Percentiles rank a stretch among this genome's conserved stretches.
These are phyloP conservation scores for Steccherinum ochraceum DNA, from an alignment of 768 basidiomycete species.

Conservation along the genomic window DNA sequence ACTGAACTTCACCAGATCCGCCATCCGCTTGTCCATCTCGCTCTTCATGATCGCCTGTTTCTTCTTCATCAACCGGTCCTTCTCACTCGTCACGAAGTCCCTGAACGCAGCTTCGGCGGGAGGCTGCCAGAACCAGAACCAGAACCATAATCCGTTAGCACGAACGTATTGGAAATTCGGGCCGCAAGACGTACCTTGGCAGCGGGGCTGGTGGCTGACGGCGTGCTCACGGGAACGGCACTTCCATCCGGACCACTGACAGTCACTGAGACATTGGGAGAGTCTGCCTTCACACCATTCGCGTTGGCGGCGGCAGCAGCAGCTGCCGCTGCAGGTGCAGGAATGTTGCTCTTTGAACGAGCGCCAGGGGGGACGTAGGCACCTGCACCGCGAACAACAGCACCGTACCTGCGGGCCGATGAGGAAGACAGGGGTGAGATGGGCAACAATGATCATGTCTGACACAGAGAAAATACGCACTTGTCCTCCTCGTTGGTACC, in stretches of 20 bases:
- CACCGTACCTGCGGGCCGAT: constrained; percentile 93
- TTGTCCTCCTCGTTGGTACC: constrained; percentile 93
- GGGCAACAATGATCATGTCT: not conserved
- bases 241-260: constrained; percentile 75
- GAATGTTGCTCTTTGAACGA: constrained; percentile 38
- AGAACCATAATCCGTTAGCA: too few species aligned
- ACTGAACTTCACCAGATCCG: constrained; percentile 90
- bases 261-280: constrained; percentile 65
- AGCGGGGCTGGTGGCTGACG: constrained; percentile 55
- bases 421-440: constrained; percentile 13
- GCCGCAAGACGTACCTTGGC: not conserved
- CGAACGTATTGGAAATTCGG: not conserved
- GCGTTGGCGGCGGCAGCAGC: constrained; percentile 24
- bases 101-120: constrained; percentile 81
- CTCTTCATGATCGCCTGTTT: constrained; percentile 82
- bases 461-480: constrained; percentile 37
- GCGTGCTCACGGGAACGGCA: constrained; percentile 42
- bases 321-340: constrained; percentile 16
- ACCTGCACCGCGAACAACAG: constrained; percentile 80
- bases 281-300: constrained; percentile 21
- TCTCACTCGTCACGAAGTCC: constrained; percentile 89
- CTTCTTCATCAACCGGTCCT: constrained; percentile 85
- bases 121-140: constrained; percentile 34
- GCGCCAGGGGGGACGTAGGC: constrained; percentile 96
- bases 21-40: constrained; percentile 92